A percentile compares a stretch with the other conserved stretches of the same genome.
These are phyloP conservation scores for Xerocomellus chrysenteron DNA, from an alignment of 768 basidiomycete species.

Conservation along the genomic window DNA sequence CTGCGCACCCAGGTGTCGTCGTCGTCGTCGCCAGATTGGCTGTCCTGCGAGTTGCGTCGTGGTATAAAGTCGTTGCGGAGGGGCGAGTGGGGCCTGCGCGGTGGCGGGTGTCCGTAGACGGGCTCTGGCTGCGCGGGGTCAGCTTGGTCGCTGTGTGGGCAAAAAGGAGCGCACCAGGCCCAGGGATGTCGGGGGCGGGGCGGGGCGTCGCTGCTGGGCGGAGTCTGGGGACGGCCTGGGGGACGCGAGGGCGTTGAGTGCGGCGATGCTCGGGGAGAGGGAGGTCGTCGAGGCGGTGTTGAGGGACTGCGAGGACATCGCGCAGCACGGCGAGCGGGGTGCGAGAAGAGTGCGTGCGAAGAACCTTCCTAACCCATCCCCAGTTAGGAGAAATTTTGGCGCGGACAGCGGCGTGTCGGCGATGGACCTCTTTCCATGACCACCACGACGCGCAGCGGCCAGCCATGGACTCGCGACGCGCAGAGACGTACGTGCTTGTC, in stretches of 20 bases:
- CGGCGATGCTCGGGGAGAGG: constrained; percentile 33
- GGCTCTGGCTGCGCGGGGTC: constrained; percentile 41
- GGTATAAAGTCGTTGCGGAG: constrained; percentile 62
- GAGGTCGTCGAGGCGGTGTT: constrained; percentile 36
- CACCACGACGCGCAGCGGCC: constrained; percentile 28
- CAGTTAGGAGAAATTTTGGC: constrained; percentile 28
- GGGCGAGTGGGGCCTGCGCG: constrained; percentile 63
- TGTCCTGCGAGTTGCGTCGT: constrained; percentile 48
- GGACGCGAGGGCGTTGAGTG: constrained; percentile 32
- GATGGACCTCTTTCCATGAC: constrained; percentile 31
- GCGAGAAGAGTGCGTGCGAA: constrained; percentile 21
- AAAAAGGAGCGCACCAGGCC: constrained; percentile 34
- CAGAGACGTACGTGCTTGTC: constrained; percentile 32
- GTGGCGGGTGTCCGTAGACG: constrained; percentile 38
- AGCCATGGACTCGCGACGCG: constrained; percentile 34
- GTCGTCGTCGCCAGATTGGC: constrained; percentile 43
- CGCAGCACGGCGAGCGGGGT: constrained; percentile 15
- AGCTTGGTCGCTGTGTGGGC: neutral
- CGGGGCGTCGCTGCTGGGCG: constrained; percentile 37
- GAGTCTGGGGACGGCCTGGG: constrained; percentile 24
- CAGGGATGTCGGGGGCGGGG: constrained; percentile 41
- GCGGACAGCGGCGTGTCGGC: constrained; percentile 7
- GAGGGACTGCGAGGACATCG: constrained; percentile 30
- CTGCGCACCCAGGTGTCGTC: constrained; percentile 36
- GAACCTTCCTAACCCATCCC: constrained; percentile 14